Percentiles rank a stretch among this genome's conserved stretches.
These are phyloP conservation scores for Passiflora organensis DNA, from an alignment of 345 rosid species.

Conservation along the genomic window DNA sequence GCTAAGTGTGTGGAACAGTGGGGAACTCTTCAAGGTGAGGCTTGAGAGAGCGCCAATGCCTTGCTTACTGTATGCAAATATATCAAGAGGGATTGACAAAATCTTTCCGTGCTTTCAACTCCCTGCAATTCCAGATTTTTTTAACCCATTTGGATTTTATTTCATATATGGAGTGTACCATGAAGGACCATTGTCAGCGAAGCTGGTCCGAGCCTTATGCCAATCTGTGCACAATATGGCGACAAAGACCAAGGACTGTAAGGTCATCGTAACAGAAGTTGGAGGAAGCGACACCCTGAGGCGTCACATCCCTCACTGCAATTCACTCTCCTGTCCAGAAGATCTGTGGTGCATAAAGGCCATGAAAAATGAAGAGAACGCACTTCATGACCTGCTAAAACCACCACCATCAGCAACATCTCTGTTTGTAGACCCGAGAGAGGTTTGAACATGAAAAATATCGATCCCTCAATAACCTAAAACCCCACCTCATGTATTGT, in stretches of 20 bases:
- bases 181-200: slow-evolving; percentile 55
- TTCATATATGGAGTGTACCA: slow-evolving; percentile 63
- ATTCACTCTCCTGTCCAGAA: slow-evolving; percentile 66
- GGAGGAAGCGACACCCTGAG: slow-evolving; percentile 35
- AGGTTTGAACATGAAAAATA: slow-evolving; percentile 36
- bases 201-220: slow-evolving; percentile 50
- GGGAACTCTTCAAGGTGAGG: slow-evolving; percentile 59
- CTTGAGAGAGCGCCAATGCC: slow-evolving; percentile 54
- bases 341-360: slow-evolving; percentile 84
- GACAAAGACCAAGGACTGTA: slow-evolving; percentile 39
- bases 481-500: slow-evolving; percentile 19
- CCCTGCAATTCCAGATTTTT: slow-evolving; percentile 51
- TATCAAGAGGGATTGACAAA: slow-evolving; percentile 36
- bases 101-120: slow-evolving; percentile 46
- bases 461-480: slow-evolving; percentile 9
- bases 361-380: slow-evolving; percentile 35
- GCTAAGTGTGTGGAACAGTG: slow-evolving; percentile 79
- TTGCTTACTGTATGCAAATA: slow-evolving; percentile 44
- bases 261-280: slow-evolving; percentile 58
- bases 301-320: slow-evolving; percentile 63
- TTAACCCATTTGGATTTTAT: slow-evolving; percentile 64
- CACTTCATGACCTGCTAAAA: slow-evolving; percentile 24
- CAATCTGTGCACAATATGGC: slow-evolving; percentile 64
- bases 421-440: slow-evolving; percentile 89
- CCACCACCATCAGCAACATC: slow-evolving; percentile 25